Conservation (phyloP, 106 monocot genomes). For the Dendrobium chrysotoxum region DNA sequence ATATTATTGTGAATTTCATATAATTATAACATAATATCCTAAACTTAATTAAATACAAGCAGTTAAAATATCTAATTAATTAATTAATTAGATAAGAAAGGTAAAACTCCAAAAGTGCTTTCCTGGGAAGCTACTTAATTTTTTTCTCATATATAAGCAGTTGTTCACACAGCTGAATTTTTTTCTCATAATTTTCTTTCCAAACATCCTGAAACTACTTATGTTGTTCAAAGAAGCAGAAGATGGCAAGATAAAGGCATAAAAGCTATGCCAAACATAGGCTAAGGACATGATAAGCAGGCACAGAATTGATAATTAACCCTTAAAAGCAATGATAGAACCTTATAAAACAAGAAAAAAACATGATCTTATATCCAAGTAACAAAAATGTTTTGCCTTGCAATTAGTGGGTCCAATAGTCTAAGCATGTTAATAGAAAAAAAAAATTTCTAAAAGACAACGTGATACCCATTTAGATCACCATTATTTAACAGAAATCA, state of each 20-base stretch:
- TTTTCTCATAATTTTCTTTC: too few relatives aligned
- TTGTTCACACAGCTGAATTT: too few relatives aligned
- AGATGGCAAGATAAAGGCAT: too few relatives aligned
- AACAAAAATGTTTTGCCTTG: neutral
- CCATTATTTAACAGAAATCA: neutral
- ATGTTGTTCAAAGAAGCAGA: too few relatives aligned
- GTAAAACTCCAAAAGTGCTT: neutral
- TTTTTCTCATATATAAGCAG: too few relatives aligned
- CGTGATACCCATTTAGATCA: slow-evolving; percentile 1
- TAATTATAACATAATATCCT: neutral
- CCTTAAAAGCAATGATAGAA: neutral
- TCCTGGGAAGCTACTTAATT: neutral
- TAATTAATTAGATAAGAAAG: neutral
- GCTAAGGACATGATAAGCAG: too few relatives aligned
- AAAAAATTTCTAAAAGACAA: neutral
- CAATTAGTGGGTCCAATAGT: neutral
- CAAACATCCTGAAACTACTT: too few relatives aligned
- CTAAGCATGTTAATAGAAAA: neutral
- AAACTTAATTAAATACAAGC: neutral
- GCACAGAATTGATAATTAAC: too few relatives aligned
- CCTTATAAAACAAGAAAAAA: neutral
- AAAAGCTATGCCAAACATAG: too few relatives aligned
- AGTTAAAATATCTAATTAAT: neutral
- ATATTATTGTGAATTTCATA: neutral
- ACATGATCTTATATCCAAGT: too few relatives aligned